phyloP scores from a whole-genome alignment of 179 eudicot genomes.

The Beta macrorhiza region DNA sequence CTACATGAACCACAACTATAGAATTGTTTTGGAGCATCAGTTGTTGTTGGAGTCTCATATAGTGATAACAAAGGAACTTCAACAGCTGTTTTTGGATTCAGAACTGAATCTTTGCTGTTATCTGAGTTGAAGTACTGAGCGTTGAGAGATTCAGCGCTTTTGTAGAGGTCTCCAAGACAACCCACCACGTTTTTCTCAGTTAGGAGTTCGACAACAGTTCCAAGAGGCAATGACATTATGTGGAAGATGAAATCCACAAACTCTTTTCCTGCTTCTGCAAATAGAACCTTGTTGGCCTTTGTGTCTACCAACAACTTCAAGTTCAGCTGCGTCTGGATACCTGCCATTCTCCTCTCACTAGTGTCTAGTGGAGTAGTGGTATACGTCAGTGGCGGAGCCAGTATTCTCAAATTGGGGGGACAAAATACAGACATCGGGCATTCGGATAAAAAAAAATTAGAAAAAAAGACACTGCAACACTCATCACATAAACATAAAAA shows the following conservation, averaged over 20 bases:
- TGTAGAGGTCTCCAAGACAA: conserved; percentile 30
- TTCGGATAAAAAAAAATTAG: too few species aligned
- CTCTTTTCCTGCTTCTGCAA: conserved; percentile 30
- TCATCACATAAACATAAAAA: too few species aligned
- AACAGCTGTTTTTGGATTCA: neutral
- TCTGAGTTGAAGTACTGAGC: conserved; percentile 22
- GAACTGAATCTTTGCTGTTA: conserved; percentile 22
- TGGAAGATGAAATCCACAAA: conserved; percentile 33
- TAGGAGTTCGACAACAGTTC: conserved; percentile 14
- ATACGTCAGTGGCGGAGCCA: too few species aligned
- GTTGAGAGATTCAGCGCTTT: conserved; percentile 28
- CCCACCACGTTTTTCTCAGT: conserved; percentile 26
- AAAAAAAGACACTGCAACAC: too few species aligned
- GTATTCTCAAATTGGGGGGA: too few species aligned
- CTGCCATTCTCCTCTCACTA: neutral
- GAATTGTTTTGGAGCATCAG: neutral
- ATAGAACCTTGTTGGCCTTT: conserved; percentile 25
- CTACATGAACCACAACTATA: neutral
- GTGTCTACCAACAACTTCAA: conserved; percentile 22
- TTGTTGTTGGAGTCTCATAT: neutral
- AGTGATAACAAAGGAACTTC: neutral
- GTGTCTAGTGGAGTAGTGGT: neutral
- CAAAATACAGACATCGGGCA: too few species aligned
- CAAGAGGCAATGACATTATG: conserved; percentile 28
- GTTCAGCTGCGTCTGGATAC: neutral